A percentile compares a stretch with the other conserved stretches of the same genome.
phyloP scores from a whole-genome alignment of 192 early-diverging fungal species.

The Podila minutissima region DNA sequence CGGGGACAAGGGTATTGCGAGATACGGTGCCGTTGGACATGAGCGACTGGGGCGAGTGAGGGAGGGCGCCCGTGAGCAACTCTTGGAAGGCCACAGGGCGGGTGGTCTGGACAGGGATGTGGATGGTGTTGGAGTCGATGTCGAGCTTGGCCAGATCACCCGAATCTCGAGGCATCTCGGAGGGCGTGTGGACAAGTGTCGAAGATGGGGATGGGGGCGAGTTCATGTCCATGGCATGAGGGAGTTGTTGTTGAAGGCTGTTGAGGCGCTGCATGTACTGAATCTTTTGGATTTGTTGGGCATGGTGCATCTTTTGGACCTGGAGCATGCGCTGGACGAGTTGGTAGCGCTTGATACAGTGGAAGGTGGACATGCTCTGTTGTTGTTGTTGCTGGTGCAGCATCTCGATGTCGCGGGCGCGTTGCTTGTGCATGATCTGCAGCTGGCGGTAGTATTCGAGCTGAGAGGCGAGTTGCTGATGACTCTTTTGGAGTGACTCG shows the following conservation, averaged over 20 bases:
- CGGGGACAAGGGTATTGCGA: neutral
- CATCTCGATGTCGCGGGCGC: conserved; percentile 29
- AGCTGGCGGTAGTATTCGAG: conserved; percentile 41
- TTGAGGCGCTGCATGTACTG: conserved; percentile 35
- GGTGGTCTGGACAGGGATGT: conserved; percentile 12
- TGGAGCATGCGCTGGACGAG: conserved; percentile 31
- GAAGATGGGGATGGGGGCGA: neutral
- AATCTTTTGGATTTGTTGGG: conserved; percentile 39
- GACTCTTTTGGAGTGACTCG: conserved; percentile 9
- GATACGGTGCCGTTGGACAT: neutral
- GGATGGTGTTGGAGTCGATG: conserved; percentile 33
- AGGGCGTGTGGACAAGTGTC: neutral
- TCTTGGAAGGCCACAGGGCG: conserved; percentile 20
- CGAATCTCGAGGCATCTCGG: neutral
- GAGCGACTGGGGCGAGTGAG: neutral
- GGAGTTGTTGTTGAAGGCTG: conserved; percentile 4
- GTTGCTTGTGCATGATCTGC: conserved; percentile 45
- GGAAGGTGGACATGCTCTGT: conserved; percentile 10
- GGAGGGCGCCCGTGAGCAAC: conserved; percentile 2
- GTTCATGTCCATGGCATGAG: neutral
- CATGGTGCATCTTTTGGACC: conserved; percentile 26
- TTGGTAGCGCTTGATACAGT: conserved; percentile 23
- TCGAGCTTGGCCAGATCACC: conserved; percentile 18
- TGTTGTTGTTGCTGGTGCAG: conserved; percentile 32
- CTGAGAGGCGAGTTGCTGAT: conserved; percentile 23